Percentiles rank a stretch among this genome's conserved stretches.
Conservation (phyloP, 2,329 filamentous ascomycete species). For the Trichoderma guizhouense region DNA sequence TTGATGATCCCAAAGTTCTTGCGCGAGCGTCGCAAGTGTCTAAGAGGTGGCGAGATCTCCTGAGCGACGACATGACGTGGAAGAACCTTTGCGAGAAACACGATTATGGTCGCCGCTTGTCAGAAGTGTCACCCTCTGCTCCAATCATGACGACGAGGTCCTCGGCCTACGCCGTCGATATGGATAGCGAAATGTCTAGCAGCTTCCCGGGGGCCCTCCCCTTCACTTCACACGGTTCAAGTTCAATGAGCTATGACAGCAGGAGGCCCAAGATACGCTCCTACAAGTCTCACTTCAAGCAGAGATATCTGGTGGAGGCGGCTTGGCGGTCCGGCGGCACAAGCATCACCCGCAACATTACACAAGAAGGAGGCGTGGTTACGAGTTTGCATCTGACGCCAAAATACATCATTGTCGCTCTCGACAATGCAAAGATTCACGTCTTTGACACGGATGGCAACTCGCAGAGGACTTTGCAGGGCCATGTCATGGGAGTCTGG, state of each 20-base stretch:
- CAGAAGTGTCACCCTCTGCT: slow-evolving; percentile 44
- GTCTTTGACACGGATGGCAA: slow-evolving; percentile 92
- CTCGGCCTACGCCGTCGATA: slow-evolving; percentile 29
- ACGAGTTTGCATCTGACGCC: slow-evolving; percentile 91
- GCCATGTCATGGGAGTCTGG: slow-evolving; percentile 99
- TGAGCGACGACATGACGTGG: slow-evolving; percentile 97
- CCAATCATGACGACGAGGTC: slow-evolving; percentile 31
- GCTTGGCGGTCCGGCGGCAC: slow-evolving; percentile 93
- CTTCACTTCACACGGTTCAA: slow-evolving; percentile 33
- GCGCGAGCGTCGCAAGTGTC: slow-evolving; percentile 96
- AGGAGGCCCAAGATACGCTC: slow-evolving; percentile 66
- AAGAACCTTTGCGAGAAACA: slow-evolving; percentile 96
- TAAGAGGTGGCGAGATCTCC: slow-evolving; percentile 83
- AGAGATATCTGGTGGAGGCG: slow-evolving; percentile 93
- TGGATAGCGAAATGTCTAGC: slow-evolving; percentile 35
- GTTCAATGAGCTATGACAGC: slow-evolving; percentile 56
- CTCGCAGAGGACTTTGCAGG: slow-evolving; percentile 82
- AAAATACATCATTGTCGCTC: slow-evolving; percentile 94
- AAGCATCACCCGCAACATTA: slow-evolving; percentile 81
- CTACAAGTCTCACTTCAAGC: slow-evolving; percentile 97
- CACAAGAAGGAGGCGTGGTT: slow-evolving; percentile 93
- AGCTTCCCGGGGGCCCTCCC: slow-evolving; percentile 46
- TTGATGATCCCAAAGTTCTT: slow-evolving; percentile 92
- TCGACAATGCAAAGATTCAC: slow-evolving; percentile 98
- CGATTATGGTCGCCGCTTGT: slow-evolving; percentile 68